phyloP scores from a whole-genome alignment of 306 rosid species.

The Citrullus amarus region DNA sequence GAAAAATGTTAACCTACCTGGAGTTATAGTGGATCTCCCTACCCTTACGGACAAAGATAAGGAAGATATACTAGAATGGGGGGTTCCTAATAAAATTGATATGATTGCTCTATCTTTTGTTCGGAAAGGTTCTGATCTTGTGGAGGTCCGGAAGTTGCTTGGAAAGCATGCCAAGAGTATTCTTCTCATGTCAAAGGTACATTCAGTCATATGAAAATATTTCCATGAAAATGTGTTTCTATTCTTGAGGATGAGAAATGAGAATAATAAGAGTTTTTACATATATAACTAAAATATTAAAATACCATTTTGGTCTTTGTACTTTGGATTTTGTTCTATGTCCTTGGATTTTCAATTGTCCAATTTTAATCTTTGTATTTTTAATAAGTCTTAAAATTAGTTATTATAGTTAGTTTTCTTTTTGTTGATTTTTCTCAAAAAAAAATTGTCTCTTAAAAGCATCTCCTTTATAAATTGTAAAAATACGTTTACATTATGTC shows the following conservation, averaged over 20 bases:
- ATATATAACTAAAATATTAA: not conserved
- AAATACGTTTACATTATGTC: too few relatives aligned
- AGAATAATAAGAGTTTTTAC: not conserved
- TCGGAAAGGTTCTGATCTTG: constrained; percentile 87
- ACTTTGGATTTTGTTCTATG: too few relatives aligned
- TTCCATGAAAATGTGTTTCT: not conserved
- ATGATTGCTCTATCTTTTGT: constrained; percentile 97
- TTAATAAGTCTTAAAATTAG: too few relatives aligned
- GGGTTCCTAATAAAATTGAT: constrained; percentile 79
- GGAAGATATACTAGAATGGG: constrained; percentile 83
- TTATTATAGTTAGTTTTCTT: too few relatives aligned
- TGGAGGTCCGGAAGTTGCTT: constrained; percentile 69
- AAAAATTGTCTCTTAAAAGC: too few relatives aligned
- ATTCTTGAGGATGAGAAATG: not conserved
- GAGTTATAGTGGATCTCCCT: constrained; percentile 88
- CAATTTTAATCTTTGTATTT: too few relatives aligned
- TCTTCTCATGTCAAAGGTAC: constrained; percentile 95
- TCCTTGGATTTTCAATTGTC: too few relatives aligned
- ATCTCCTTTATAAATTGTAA: too few relatives aligned
- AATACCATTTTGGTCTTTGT: too few relatives aligned
- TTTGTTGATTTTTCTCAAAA: too few relatives aligned
- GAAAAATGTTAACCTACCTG: constrained; percentile 93
- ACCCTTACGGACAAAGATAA: constrained; percentile 87
- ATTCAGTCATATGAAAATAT: not conserved
- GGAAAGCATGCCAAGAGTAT: constrained; percentile 78